phyloP scores from a whole-genome alignment of 2,329 filamentous ascomycete genomes.

The Torrubiellomyces zombiae region DNA sequence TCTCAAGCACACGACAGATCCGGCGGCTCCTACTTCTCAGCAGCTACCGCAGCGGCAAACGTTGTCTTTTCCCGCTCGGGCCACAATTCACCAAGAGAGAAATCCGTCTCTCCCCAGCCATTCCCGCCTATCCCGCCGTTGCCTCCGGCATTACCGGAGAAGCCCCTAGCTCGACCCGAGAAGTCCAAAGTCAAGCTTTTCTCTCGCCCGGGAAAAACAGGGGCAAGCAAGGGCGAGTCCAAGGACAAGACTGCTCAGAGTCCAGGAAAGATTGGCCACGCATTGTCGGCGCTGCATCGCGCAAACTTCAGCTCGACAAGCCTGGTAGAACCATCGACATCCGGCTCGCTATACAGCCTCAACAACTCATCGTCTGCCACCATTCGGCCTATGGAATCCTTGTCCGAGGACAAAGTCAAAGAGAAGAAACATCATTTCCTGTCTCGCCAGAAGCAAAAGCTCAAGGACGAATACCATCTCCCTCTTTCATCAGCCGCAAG shows the following conservation, averaged over 20 bases:
- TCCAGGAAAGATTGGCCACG: constrained; percentile 53
- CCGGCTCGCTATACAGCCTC: constrained; percentile 54
- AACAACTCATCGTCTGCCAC: constrained; percentile 66
- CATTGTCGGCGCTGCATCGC: constrained; percentile 47
- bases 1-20: constrained; percentile 43
- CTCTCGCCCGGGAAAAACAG: constrained; percentile 60
- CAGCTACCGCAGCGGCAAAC: constrained; percentile 50
- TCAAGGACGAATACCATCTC: constrained; percentile 57
- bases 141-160: constrained; percentile 31
- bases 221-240: constrained; percentile 44
- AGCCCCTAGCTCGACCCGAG: constrained; percentile 39
- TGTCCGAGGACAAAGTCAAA: constrained; percentile 30
- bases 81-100: constrained; percentile 30
- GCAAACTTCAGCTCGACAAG: constrained; percentile 57
- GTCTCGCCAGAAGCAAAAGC: constrained; percentile 63
- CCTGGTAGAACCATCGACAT: constrained; percentile 41
- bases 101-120: constrained; percentile 16
- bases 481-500: constrained; percentile 61
- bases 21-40: constrained; percentile 41
- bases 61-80: constrained; percentile 54
- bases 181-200: constrained; percentile 73
- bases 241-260: constrained; percentile 55
- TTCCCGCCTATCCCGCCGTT: constrained; percentile 21
- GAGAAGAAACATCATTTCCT: constrained; percentile 68
- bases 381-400: constrained; percentile 45